Base-by-base conservation (phyloP, 345 rosid genomes). In the Salix brachista region DNA sequence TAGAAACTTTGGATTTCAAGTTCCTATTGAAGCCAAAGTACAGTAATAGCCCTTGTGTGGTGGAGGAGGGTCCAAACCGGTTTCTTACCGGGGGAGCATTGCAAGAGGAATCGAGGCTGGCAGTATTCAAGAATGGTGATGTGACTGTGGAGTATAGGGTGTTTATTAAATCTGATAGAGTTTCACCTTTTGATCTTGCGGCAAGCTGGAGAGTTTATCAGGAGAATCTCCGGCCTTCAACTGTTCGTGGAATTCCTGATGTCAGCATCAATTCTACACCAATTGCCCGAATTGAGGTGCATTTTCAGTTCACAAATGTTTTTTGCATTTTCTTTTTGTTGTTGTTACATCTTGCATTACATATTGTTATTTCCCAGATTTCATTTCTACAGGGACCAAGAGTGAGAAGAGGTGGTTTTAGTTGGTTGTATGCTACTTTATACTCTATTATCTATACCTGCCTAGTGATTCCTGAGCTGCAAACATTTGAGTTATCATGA, bases 181-280 rank as follows among this genome's bases (percentile, higher is more conserved):
- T 96, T 73, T 96, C 99, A 5, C 99, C 99, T 10, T 91, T 96
- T 84, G 99, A 96, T 82, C 98, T 96, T 68, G 99, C 99, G 4
- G 96, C 98, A 75, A 93, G 99, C 83, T 96, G 99, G 98, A 86
- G 98, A 82, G 97, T 98, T 80, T 96, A 93, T 75, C 92, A 91
- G 79, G 96, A 96, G 82, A 96, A 93, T 70, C 82, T 93, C 56
- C 94, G 88, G 87, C 99, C 94, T 83, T 96, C 97, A 19, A 89
- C 91, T 21, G 98, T 93, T 60, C 96, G 97, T 75, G 99, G 96
- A 44, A 92, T 90, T 81, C 98, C 99, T 30, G 99, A 93, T 85
- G 95, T 96, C 76, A 93, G 95, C 78, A 92, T 96, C 18, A 86
- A 93, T 87, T 84, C 97, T 65, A 89, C 76, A 71, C 90, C 87